Base-by-base conservation (phyloP, 2,329 filamentous ascomycete species). In the Diaporthe sp. region DNA sequence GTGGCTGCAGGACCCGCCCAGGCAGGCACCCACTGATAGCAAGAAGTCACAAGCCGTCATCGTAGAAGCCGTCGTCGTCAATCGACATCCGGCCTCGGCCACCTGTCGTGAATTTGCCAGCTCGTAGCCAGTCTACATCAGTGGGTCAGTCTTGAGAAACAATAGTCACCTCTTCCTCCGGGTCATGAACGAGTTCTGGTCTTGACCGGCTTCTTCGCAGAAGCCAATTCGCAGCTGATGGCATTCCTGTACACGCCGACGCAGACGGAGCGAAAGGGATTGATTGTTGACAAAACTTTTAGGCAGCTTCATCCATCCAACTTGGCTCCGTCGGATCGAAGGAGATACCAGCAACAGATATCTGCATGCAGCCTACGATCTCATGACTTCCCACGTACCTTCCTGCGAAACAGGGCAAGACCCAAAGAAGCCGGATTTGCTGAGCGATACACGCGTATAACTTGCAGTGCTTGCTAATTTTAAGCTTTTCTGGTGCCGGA, bases 1-100 rank as follows among this genome's bases (percentile, higher is more conserved):
- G 31, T 51, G 62, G 62, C 31, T 9, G 62, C 3, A 37, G 62
- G 62, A 51, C 62, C 62, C 62, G 62, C 62, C 15, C 13, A 12
- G 46, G 62, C 31, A 22, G 25, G 46, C 62, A 51, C 37, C 7
- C 31, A 25, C 62, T 34, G 42, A 65, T 37, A 37, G 65, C n/a
- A 68, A 53, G 53, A 34, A 25, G 25, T n/a, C 31, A 53, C 46
- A 17, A 53, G 22, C 7, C 22, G 31, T 9, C 9, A 37, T 67
- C 12, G 7, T 34, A 2, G 34, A 17, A 53, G 46, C 7, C 13
- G 31, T 9, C 9, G n/a, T 67, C 12, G 44, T 10, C 19, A 31
- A 51, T 6, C 7, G 12, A 5, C 1, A n/a, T 49, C 9, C 25
- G 28, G 61, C 42, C 25, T n/a, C 61, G 39, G 25, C 61, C 42